Evolutionary conservation across 192 early-diverging fungal genomes (phyloP).

Genomic region (Spizellomyces punctatus): DNA sequence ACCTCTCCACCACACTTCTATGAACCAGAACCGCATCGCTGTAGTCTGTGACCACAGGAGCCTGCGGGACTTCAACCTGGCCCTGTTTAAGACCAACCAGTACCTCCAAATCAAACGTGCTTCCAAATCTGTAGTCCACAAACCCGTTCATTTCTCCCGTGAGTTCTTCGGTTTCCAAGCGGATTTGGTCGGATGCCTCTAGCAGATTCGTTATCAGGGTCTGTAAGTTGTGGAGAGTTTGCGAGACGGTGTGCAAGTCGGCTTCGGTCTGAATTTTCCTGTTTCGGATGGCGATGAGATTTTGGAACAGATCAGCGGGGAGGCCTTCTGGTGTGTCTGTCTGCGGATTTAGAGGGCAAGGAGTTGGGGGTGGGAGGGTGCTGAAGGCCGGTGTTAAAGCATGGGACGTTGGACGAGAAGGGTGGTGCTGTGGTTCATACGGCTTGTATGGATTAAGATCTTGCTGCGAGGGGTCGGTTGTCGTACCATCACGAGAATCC

Average conservation of each 20-base stretch:
- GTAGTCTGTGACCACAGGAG: slow-evolving; percentile 65
- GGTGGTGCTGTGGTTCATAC: slow-evolving; percentile 1
- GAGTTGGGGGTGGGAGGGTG: slow-evolving; percentile 8
- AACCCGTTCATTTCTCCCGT: slow-evolving; percentile 51
- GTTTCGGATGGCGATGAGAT: slow-evolving; percentile 52
- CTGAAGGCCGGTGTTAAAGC: not conserved
- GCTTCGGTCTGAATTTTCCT: slow-evolving; percentile 50
- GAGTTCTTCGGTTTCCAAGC: slow-evolving; percentile 47
- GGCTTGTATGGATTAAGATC: slow-evolving; percentile 36
- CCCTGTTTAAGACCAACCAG: slow-evolving; percentile 65
- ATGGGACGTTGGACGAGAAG: not conserved
- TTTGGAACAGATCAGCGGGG: slow-evolving; percentile 46
- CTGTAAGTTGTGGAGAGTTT: slow-evolving; percentile 33
- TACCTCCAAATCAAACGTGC: slow-evolving; percentile 56
- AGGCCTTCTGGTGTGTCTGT: slow-evolving; percentile 53
- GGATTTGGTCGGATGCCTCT: slow-evolving; percentile 50
- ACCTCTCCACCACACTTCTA: slow-evolving; percentile 50
- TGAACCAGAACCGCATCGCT: slow-evolving; percentile 54
- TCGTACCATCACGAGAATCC: not conserved
- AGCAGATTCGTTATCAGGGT: slow-evolving; percentile 40
- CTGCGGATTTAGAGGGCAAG: slow-evolving; percentile 3
- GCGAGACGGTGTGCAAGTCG: slow-evolving; percentile 36
- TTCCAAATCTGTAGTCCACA: slow-evolving; percentile 54
- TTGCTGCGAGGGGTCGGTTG: slow-evolving; percentile 25
- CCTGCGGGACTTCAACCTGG: slow-evolving; percentile 62